phyloP scores from a whole-genome alignment of 352 stramenopile species.

The Phytopythium delawarense region DNA sequence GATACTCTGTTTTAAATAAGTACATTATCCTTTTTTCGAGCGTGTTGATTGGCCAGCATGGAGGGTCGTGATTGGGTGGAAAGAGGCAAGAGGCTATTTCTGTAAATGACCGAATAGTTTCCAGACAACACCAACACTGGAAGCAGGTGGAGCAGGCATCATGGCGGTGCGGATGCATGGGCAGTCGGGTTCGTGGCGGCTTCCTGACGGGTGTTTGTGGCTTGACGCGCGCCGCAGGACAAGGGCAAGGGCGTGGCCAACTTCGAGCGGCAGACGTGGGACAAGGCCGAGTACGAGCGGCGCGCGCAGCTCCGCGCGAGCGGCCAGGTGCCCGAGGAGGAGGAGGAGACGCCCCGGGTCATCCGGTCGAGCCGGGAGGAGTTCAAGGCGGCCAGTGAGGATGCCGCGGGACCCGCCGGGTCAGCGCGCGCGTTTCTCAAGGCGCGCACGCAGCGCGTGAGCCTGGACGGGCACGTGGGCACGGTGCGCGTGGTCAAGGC shows the following conservation, averaged over 20 bases:
- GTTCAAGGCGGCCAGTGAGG: constrained; percentile 68
- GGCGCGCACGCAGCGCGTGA: constrained; percentile 68
- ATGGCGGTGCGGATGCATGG: not conserved
- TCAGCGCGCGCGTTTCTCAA: constrained; percentile 78
- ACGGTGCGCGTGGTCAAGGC: constrained; percentile 86
- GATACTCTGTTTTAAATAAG: too few relatives aligned
- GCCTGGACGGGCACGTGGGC: constrained; percentile 80
- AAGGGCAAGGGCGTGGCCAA: constrained; percentile 67
- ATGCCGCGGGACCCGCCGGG: constrained; percentile 50
- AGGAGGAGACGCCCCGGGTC: constrained; percentile 45
- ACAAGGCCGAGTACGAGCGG: constrained; percentile 72
- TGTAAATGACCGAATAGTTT: not conserved
- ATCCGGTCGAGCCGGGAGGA: constrained; percentile 72
- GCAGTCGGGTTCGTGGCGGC: not conserved
- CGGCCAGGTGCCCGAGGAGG: constrained; percentile 50
- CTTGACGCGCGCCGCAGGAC: constrained; percentile 28
- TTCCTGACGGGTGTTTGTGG: not conserved
- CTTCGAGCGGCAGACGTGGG: constrained; percentile 81
- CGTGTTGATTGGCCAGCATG: too few relatives aligned
- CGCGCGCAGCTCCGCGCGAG: constrained; percentile 70
- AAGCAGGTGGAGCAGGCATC: not conserved
- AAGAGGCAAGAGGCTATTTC: not conserved
- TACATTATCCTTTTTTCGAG: too few relatives aligned
- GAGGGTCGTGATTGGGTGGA: not conserved
- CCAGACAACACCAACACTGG: not conserved